Percentiles rank a stretch among this genome's conserved stretches.
phyloP scores from a whole-genome alignment of 768 basidiomycete species.

The Boletus tomentosulus region DNA sequence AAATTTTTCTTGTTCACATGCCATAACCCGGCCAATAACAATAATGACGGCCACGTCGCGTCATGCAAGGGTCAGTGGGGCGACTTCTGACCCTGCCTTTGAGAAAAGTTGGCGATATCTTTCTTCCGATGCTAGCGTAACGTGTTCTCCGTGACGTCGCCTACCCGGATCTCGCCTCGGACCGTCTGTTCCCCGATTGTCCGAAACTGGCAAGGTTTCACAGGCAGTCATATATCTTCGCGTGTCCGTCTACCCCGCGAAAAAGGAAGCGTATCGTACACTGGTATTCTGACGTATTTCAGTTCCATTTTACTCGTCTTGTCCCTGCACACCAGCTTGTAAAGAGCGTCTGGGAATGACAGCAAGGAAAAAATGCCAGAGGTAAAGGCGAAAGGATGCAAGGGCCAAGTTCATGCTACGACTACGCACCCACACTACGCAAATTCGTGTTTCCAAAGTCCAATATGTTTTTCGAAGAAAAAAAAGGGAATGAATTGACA shows the following conservation, averaged over 20 bases:
- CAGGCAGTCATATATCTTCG: not conserved
- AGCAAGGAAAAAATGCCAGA: not conserved
- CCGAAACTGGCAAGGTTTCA: not conserved
- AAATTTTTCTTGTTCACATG: slow-evolving; percentile 1
- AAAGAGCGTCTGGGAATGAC: not conserved
- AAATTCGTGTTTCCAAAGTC: not conserved
- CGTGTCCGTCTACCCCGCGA: not conserved
- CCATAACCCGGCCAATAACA: not conserved
- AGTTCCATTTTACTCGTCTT: not conserved
- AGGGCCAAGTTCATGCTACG: not conserved
- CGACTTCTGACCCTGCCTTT: not conserved
- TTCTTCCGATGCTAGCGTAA: not conserved
- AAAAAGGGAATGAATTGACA: slow-evolving; percentile 6
- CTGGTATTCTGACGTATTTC: not conserved
- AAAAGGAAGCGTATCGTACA: not conserved
- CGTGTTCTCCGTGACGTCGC: not conserved
- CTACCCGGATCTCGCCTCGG: not conserved
- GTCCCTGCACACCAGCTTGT: not conserved
- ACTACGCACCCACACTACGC: not conserved
- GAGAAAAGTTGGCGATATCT: not conserved
- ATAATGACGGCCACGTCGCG: not conserved
- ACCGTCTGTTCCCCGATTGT: not conserved
- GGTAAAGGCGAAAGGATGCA: not conserved
- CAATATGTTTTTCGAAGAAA: not conserved
- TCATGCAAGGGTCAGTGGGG: not conserved